A percentile compares a stretch with the other conserved stretches of the same genome.
These are phyloP conservation scores for Baorangia bicolor DNA, from an alignment of 768 basidiomycete genomes.

Conservation along the genomic window DNA sequence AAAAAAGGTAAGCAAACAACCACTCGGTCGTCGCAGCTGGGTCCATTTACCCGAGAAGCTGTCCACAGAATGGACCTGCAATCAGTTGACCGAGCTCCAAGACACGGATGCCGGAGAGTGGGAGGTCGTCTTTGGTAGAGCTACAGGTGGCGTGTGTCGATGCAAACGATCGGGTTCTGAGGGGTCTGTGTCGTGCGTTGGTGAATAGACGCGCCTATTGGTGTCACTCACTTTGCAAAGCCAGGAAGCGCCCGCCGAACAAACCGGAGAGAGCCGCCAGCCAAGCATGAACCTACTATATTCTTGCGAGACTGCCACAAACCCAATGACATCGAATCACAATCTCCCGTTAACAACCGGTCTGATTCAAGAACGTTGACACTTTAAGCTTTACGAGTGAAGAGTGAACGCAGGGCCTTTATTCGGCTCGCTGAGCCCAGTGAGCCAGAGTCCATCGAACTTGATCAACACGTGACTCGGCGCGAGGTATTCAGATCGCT, in stretches of 20 bases:
- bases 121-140: conserved; percentile 36
- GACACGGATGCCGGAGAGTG: conserved; percentile 60
- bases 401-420: background rate
- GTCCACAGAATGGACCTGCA: conserved; percentile 73
- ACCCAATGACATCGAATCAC: background rate
- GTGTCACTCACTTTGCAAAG: conserved; percentile 3
- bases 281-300: no score
- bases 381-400: background rate
- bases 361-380: background rate
- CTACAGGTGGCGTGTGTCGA: conserved; percentile 10
- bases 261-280: background rate
- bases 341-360: background rate
- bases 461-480: no score
- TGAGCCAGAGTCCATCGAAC: no score
- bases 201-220: background rate
- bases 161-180: conserved; percentile 7
- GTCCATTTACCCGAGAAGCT: conserved; percentile 58
- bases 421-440: no score
- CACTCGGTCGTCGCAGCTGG: background rate
- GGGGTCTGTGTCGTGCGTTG: background rate
- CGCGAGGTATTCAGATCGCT: no score
- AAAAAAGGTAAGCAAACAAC: background rate
- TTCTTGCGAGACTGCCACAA: background rate
- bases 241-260: background rate
- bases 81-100: conserved; percentile 72